These are phyloP conservation scores for Coemansia sp. DNA, from an alignment of 192 early-diverging fungal genomes.

Conservation along the genomic window DNA sequence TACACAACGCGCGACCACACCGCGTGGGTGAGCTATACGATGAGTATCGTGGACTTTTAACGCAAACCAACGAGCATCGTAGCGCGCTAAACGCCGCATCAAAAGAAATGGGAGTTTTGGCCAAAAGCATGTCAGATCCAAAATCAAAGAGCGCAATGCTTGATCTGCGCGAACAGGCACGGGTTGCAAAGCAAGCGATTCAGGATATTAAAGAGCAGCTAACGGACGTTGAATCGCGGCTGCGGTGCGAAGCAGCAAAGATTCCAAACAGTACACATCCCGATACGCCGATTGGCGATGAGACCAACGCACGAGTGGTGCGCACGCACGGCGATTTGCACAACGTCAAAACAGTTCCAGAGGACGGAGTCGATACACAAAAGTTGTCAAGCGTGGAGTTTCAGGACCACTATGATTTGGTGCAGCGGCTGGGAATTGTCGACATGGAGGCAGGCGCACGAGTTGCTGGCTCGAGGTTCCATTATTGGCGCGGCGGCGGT, in stretches of 20 bases:
- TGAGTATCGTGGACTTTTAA: conserved; percentile 25
- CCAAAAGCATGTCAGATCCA: conserved; percentile 2
- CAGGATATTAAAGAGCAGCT: conserved; percentile 56
- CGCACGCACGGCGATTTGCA: conserved; percentile 42
- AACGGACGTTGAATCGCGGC: conserved; percentile 51
- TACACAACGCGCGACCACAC: conserved; percentile 53
- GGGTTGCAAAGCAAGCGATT: conserved; percentile 61
- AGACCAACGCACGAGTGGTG: conserved; percentile 62
- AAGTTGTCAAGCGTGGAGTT: conserved; percentile 26
- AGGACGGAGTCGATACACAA: conserved; percentile 13
- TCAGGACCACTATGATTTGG: conserved; percentile 71
- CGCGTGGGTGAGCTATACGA: conserved; percentile 56
- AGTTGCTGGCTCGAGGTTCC: conserved; percentile 80
- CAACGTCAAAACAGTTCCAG: conserved; percentile 18
- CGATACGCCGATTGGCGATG: conserved; percentile 70
- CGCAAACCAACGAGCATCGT: conserved; percentile 40
- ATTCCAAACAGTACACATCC: conserved; percentile 83
- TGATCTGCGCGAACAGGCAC: conserved; percentile 45
- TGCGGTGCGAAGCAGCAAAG: conserved; percentile 64
- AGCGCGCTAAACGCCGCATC: conserved; percentile 53
- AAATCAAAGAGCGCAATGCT: conserved; percentile 4
- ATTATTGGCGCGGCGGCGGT: conserved; percentile 86
- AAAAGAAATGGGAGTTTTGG: conserved; percentile 39
- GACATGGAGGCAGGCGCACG: conserved; percentile 80
- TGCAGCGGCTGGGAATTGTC: conserved; percentile 64